Evolutionary conservation across 169 alveolate genomes (phyloP), one percentile per base, ranked within the genome.

Genomic region (Eimeria praecox): DNA sequence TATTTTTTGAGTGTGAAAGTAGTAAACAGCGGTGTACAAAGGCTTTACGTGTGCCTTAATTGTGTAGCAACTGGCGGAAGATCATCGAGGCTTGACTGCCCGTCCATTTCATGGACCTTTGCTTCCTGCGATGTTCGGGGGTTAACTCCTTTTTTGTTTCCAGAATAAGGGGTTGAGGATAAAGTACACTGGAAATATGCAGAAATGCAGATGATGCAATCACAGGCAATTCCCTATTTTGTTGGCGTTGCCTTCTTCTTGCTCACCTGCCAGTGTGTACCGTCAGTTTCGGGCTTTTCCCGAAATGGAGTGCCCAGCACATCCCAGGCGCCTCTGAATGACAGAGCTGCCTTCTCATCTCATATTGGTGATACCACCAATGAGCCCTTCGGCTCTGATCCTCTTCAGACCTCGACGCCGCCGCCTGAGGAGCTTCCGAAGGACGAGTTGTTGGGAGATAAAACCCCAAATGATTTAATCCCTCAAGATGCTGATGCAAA

Each of bases 1-100:
- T n/a, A 5, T n/a, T 66, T 66, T n/a, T 27, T n/a, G 42, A 66
- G 3, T 8, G 77, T n/a, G 24, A n/a, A 66, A n/a, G 30, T 20
- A 22, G 77, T 66, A 66, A 20, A 66, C 14, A 42, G 30, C 22
- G 77, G 8, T 66, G 38, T 66, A n/a, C 42, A 30, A 40, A 4
- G 24, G 77, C 77, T n/a, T 3, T n/a, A n/a, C 77, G 77, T 30
- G 44, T n/a, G 77, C 77, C 42, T n/a, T 12, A 66, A 42, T n/a
- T n/a, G 42, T 59, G 27, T 66, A 30, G 42, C 77, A n/a, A 16
- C 42, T 66, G 77, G 77, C 77, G 77, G 77, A 66, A 9, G 77
- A 20, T 42, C 27, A 59, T 66, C 77, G 77, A 66, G 77, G 77
- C 77, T 66, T 30, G 77, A 66, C 42, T 66, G 77, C 77, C 77